Conservation (phyloP, 208 protist species). For the Plasmodiophora brassicae region DNA sequence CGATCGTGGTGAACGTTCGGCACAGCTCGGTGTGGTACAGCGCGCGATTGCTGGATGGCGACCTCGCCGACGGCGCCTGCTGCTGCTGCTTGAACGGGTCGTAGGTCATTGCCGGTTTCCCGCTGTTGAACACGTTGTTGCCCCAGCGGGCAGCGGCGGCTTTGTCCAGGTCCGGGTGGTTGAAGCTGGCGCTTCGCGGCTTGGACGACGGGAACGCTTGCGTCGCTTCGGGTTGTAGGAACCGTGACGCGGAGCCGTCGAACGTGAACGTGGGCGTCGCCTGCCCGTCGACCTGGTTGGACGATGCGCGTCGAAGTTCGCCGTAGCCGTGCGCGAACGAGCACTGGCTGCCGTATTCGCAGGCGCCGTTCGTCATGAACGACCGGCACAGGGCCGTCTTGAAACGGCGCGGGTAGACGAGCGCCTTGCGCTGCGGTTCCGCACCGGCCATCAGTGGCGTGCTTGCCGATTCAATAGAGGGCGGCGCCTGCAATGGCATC, state of each 20-base stretch:
- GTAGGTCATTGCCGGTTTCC: not conserved
- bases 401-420: not conserved
- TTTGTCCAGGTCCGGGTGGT: not conserved
- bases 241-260: too few relatives aligned
- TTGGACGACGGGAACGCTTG: not conserved
- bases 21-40: not conserved
- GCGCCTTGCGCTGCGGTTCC: not conserved
- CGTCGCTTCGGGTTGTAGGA: too few relatives aligned
- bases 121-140: not conserved
- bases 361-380: not conserved
- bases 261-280: too few relatives aligned
- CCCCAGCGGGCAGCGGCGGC: not conserved
- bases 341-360: not conserved
- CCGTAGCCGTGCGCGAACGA: not conserved
- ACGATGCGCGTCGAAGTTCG: not conserved
- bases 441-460: not conserved
- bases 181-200: not conserved
- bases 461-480: not conserved
- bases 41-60: not conserved
- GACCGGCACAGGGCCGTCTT: not conserved
- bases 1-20: not conserved
- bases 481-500: too few relatives aligned
- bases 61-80: not conserved
- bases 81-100: not conserved
- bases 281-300: not conserved